Percentiles rank a stretch among this genome's conserved stretches.
Conservation (phyloP, 352 stramenopile genomes). For the Plasmopara viticola region DNA sequence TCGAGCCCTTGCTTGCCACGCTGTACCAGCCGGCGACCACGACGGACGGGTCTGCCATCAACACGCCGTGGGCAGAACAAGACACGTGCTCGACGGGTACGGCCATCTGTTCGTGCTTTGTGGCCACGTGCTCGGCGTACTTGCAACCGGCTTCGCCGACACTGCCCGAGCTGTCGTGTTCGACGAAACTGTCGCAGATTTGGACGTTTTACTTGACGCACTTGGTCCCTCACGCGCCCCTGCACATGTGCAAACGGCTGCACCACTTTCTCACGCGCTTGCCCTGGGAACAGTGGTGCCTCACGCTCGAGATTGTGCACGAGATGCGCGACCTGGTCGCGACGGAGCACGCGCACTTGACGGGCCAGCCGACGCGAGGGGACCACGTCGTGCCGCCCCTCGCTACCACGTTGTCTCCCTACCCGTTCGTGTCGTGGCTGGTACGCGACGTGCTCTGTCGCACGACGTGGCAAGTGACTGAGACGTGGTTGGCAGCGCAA, state of each 20-base stretch:
- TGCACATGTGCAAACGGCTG: slow-evolving; percentile 76
- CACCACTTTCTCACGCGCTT: slow-evolving; percentile 76
- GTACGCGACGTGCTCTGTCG: slow-evolving; percentile 77
- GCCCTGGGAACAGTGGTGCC: slow-evolving; percentile 77
- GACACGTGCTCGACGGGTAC: slow-evolving; percentile 68
- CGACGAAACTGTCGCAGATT: slow-evolving; percentile 64
- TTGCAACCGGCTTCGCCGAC: slow-evolving; percentile 26
- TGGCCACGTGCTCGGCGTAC: slow-evolving; percentile 67
- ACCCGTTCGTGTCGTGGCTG: slow-evolving; percentile 80
- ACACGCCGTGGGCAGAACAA: slow-evolving; percentile 62
- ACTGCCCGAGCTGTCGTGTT: slow-evolving; percentile 18
- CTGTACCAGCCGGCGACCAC: slow-evolving; percentile 73
- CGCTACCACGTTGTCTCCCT: slow-evolving; percentile 42
- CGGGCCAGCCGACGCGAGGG: slow-evolving; percentile 10
- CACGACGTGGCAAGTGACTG: slow-evolving; percentile 71
- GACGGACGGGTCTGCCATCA: slow-evolving; percentile 58
- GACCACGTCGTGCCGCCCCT: slow-evolving; percentile 18
- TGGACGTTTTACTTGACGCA: slow-evolving; percentile 73
- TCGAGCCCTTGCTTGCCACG: slow-evolving; percentile 73
- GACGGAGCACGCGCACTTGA: slow-evolving; percentile 53
- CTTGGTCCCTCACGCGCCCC: slow-evolving; percentile 67
- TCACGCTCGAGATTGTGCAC: slow-evolving; percentile 76
- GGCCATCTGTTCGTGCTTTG: slow-evolving; percentile 74
- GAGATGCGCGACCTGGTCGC: slow-evolving; percentile 76
- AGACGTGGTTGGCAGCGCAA: slow-evolving; percentile 56